Evolutionary conservation across 2,329 filamentous ascomycete species (phyloP).

Genomic region (Geosmithia morbida): DNA sequence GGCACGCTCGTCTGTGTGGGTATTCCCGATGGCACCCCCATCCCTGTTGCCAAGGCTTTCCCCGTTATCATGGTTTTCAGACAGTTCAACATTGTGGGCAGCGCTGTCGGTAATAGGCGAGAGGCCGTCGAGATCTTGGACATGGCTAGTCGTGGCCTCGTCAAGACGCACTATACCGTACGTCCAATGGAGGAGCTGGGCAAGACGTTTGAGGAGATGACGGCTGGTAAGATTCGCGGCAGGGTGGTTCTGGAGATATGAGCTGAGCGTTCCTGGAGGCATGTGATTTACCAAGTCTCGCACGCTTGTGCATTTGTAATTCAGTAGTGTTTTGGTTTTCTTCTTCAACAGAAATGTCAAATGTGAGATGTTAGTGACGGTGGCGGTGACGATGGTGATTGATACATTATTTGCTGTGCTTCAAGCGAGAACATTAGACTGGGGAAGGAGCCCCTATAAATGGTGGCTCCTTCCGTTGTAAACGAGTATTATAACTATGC

Average conservation of each 20-base stretch:
- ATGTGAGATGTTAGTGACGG: too few species aligned
- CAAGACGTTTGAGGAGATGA: background rate
- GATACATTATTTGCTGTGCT: too few species aligned
- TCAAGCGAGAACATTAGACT: too few species aligned
- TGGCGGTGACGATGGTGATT: too few species aligned
- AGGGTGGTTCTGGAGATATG: background rate
- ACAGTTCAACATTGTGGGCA: slow-evolving; percentile 30
- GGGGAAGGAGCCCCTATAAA: too few species aligned
- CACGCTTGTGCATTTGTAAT: too few species aligned
- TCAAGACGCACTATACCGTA: background rate
- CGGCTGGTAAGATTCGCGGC: background rate
- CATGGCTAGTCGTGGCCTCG: background rate
- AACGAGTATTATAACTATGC: too few species aligned
- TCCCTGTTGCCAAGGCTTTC: slow-evolving; percentile 26
- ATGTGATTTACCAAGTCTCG: too few species aligned
- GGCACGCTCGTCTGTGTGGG: slow-evolving; percentile 14
- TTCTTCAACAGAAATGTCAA: too few species aligned
- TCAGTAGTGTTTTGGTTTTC: too few species aligned
- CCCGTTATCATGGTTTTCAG: slow-evolving; percentile 23
- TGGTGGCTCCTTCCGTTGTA: too few species aligned
- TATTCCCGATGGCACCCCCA: slow-evolving; percentile 6
- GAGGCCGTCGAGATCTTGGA: slow-evolving; percentile 20
- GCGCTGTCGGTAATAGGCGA: slow-evolving; percentile 31
- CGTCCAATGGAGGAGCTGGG: background rate
- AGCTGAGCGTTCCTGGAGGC: background rate